These are phyloP conservation scores for Gymnopus androsaceus DNA, from an alignment of 1,284 basidiomycete genomes.

Conservation along the genomic window DNA sequence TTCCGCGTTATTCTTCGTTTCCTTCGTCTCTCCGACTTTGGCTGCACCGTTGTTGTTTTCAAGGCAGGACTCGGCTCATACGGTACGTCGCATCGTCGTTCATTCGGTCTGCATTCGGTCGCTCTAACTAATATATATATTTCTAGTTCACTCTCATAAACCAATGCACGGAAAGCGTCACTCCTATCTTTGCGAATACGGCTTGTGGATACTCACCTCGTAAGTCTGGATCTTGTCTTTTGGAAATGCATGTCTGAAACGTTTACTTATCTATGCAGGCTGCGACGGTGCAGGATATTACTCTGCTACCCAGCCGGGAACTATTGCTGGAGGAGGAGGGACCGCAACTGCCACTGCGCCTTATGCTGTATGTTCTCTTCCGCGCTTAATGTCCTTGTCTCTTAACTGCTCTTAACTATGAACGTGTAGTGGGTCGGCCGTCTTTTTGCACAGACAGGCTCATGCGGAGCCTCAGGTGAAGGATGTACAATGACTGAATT, in stretches of 20 bases:
- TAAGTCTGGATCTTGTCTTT: not conserved
- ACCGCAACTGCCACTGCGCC: slow-evolving; percentile 31
- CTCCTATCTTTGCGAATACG: slow-evolving; percentile 37
- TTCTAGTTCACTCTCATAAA: slow-evolving; percentile 34
- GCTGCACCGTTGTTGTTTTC: not conserved
- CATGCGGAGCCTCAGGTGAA: slow-evolving; percentile 38
- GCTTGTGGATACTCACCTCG: slow-evolving; percentile 43
- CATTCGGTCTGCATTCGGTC: not conserved
- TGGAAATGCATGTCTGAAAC: not conserved
- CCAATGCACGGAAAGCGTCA: slow-evolving; percentile 33
- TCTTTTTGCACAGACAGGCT: slow-evolving; percentile 37
- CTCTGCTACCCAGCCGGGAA: slow-evolving; percentile 35
- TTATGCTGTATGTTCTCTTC: slow-evolving; percentile 24
- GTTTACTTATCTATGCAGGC: not conserved
- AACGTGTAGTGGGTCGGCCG: slow-evolving; percentile 40
- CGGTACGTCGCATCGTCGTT: not conserved
- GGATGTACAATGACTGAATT: slow-evolving; percentile 40
- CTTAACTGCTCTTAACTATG: not conserved
- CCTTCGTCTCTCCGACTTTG: not conserved
- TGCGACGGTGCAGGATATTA: slow-evolving; percentile 2
- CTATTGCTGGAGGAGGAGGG: slow-evolving; percentile 28
- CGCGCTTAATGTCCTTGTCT: no score
- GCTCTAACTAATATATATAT: not conserved
- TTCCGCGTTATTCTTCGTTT: not conserved
- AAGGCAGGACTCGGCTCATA: not conserved